Evolutionary conservation across 169 alveolate species (phyloP), one percentile per base, ranked within the genome.

Genomic region (Plasmodium fragile): DNA sequence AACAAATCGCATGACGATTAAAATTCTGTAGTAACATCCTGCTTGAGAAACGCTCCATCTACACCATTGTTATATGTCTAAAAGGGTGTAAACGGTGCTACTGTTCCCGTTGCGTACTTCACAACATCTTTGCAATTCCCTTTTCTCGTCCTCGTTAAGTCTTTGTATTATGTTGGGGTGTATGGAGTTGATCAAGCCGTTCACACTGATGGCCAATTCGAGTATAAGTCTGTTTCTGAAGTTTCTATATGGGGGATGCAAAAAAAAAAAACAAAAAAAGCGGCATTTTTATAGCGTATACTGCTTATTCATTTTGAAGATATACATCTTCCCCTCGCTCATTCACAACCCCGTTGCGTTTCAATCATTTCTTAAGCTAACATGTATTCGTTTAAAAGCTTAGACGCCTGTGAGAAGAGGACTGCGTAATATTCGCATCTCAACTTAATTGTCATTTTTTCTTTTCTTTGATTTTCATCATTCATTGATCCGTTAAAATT

Each of bases 361-460:
- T 7, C 75, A 69, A 41, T 53, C 16, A 7, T 77, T 77, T 89
- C 78, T 52, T 89, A 6, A 2, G 45, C 25, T 89, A 41, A 89
- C 94, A 89, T 78, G 77, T 89, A 89, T 89, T 89, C 94, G 30
- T 89, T 78, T 89, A 89, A 77, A 43, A 89, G 94, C 45, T 89
- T 89, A 41, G 94, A 89, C 45, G 94, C 69, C 45, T 89, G 94
- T 30, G 94, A 78, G 53, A 89, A 89, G 70, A 89, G 41, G 30
- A 89, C 94, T 59, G 94, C 94, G 81, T 89, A 89, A 45, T 89
- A 89, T 89, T 89, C 94, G 39, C 94, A 89, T 89, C 89, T 89
- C 52, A 89, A 22, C 81, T 89, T 89, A 22, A 89, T 89, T 3
- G 83, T 89, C 34, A 89, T 41, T 41, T 89, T 89, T 78, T 89